Evolutionary conservation across 2,329 filamentous ascomycete genomes (phyloP).

Genomic region (Alternaria gansuensis): DNA sequence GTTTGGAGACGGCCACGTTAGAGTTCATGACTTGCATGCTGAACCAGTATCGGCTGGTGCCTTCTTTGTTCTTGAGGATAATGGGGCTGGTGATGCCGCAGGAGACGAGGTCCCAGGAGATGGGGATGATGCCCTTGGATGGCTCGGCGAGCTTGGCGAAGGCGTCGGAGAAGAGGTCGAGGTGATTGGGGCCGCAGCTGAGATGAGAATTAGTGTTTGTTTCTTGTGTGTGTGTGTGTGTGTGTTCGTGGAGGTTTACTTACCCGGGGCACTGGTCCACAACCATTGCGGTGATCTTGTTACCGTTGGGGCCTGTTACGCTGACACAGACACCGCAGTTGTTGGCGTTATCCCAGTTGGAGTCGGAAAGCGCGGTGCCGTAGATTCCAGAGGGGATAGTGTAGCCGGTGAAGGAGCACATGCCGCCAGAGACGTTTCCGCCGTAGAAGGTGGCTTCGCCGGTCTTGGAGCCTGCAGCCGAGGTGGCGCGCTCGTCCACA

Average conservation of each 20-base stretch:
- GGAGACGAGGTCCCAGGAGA: conserved; percentile 61
- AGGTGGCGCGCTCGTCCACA: not conserved
- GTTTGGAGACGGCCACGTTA: conserved; percentile 63
- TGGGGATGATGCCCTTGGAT: conserved; percentile 59
- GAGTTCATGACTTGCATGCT: conserved; percentile 71
- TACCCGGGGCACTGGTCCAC: conserved; percentile 64
- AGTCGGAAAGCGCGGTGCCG: conserved; percentile 69
- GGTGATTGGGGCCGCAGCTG: conserved; percentile 61
- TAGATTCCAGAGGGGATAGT: conserved; percentile 66
- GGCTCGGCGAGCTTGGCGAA: conserved; percentile 60
- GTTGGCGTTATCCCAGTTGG: conserved; percentile 64
- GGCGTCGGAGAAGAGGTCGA: conserved; percentile 64
- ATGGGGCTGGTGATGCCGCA: conserved; percentile 63
- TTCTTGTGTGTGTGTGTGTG: fast-evolving
- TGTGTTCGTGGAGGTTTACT: not conserved
- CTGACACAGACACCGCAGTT: conserved; percentile 70
- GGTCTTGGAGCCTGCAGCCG: conserved; percentile 24
- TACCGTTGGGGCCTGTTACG: conserved; percentile 66
- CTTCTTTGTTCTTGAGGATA: conserved; percentile 63
- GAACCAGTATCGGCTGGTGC: conserved; percentile 64
- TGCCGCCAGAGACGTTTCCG: conserved; percentile 63
- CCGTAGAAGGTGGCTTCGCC: conserved; percentile 52
- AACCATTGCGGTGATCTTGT: conserved; percentile 71
- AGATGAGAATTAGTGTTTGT: not conserved
- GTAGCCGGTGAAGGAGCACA: conserved; percentile 71